phyloP scores from a whole-genome alignment of 129 eudicot species.

The Deinandra increscens region DNA sequence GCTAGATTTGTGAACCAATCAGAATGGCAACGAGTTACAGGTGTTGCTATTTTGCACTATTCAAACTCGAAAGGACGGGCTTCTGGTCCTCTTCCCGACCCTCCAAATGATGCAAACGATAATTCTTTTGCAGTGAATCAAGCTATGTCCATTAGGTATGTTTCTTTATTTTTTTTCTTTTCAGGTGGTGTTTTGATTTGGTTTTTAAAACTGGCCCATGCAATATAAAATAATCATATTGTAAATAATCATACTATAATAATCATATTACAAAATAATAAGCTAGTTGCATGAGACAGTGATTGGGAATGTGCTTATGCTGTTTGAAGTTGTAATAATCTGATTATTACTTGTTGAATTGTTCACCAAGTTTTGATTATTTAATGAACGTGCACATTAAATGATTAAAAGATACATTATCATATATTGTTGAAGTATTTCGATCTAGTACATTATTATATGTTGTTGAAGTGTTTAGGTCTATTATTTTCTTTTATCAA shows the following conservation, averaged over 20 bases:
- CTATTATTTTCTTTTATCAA: background rate
- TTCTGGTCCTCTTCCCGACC: slow-evolving; percentile 83
- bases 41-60: slow-evolving; percentile 84
- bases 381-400: background rate
- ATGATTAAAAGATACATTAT: background rate
- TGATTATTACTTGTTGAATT: background rate
- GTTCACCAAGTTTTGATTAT: background rate
- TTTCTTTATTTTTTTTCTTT: background rate
- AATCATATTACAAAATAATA: too few species aligned
- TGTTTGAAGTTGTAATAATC: background rate
- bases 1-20: slow-evolving; percentile 76
- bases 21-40: slow-evolving; percentile 80
- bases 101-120: slow-evolving; percentile 66
- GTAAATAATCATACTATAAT: too few species aligned
- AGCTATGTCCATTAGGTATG: slow-evolving; percentile 80
- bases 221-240: background rate
- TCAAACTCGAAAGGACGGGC: slow-evolving; percentile 70
- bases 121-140: slow-evolving; percentile 64
- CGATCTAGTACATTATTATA: background rate
- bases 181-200: slow-evolving; percentile 32
- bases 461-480: too few species aligned
- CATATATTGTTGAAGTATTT: background rate
- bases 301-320: too few species aligned
- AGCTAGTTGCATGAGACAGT: too few species aligned
- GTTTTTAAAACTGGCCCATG: background rate